Evolutionary conservation across 768 basidiomycete genomes (phyloP), one percentile per base, ranked within the genome.

Genomic region (Boletus rubescentipes): DNA sequence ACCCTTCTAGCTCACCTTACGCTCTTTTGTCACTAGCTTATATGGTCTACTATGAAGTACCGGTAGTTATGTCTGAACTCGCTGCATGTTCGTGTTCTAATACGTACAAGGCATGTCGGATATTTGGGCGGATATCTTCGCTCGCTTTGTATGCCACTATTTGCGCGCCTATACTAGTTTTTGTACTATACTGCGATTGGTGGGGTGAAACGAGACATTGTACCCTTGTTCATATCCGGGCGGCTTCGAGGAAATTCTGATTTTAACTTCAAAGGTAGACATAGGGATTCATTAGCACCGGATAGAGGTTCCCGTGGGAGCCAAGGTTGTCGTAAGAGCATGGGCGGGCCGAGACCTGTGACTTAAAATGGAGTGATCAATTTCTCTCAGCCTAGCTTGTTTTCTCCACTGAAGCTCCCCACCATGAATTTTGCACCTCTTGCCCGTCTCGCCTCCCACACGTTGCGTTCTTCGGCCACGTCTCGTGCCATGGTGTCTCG

Each of bases 21-120:
- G 26, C 47, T 64, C 67, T 18, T 53, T 64, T 46, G 53, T 34
- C 41, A 29, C 54, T 70, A 71, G 70, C 54, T 72, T 71, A 72
- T 65, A 58, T 67, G 62, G 59, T 69, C 61, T 64, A 71, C 62
- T 71, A 71, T 64, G 68, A 61, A 39, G 55, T 67, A 63, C 55
- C 40, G 41, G 41, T 61, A 57, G 55, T 61, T 61, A 55, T 65
- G 61, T 62, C 50, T 57, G 62, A 54, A 42, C 43, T 48, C 52
- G 48, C 52, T 58, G 46, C 51, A 56, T 49, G 52, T 54, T 37
- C 51, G 49, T 63, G 65, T 66, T 60, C 55, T 66, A 70, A 68
- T 66, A 62, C 41, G 2, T 64, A 62, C 48, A 2, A 55, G 52
- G 45, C 49, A 26, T 48, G 52, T 55, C 57, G 63, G 64, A 66